Conservation (phyloP, 768 basidiomycete species). For the Leccinum uliginosum region DNA sequence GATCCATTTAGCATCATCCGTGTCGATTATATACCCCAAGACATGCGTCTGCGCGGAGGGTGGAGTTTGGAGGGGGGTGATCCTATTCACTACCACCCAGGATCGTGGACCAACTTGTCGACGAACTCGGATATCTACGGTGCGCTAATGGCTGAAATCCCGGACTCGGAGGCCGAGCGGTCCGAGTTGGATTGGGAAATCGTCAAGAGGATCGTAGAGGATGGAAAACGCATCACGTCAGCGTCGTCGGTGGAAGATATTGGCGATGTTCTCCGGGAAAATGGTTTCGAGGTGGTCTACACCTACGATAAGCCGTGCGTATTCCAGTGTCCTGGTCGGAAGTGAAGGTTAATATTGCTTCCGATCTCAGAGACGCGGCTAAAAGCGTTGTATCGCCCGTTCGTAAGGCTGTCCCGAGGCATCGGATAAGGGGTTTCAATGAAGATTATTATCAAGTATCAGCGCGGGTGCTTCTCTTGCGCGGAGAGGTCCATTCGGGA, state of each 20-base stretch:
- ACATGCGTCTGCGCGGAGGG: not conserved
- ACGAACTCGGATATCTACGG: not conserved
- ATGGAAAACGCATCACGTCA: conserved; percentile 18
- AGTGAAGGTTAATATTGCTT: not conserved
- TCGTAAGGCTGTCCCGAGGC: conserved; percentile 31
- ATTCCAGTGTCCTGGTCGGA: not conserved
- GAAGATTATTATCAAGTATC: conserved; percentile 35
- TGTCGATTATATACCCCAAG: not conserved
- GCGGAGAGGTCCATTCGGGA: conserved; percentile 33
- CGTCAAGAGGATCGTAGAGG: conserved; percentile 20
- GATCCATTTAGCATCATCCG: not conserved
- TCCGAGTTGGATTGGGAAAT: not conserved
- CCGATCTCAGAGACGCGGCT: conserved; percentile 9
- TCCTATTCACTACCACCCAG: not conserved
- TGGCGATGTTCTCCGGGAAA: conserved; percentile 30
- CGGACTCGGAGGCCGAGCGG: not conserved
- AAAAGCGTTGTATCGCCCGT: conserved; percentile 37
- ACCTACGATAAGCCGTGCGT: conserved; percentile 27
- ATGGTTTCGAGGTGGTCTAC: conserved; percentile 39
- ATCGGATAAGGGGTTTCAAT: conserved; percentile 33
- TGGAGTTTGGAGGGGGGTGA: not conserved
- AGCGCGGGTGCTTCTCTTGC: conserved; percentile 36
- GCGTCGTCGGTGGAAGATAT: conserved; percentile 26
- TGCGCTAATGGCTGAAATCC: not conserved
- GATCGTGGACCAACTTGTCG: not conserved